Percentiles rank a stretch among this genome's conserved stretches.
These are phyloP conservation scores for Pistacia integerrima DNA, from an alignment of 345 rosid species.

Conservation along the genomic window DNA sequence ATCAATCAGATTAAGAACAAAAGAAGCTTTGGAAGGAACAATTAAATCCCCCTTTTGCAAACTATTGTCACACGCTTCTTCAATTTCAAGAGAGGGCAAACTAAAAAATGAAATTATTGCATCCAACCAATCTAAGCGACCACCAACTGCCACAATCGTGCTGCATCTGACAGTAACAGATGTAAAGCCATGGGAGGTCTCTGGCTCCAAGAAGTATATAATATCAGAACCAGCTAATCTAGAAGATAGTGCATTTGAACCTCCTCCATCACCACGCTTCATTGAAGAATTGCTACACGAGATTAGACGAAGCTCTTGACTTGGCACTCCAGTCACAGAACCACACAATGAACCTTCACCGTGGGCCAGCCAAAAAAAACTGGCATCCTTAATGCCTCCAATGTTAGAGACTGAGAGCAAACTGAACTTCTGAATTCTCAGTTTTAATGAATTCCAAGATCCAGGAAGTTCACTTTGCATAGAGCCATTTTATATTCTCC, in stretches of 20 bases:
- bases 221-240: slow-evolving; percentile 85
- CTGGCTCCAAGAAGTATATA: slow-evolving; percentile 64
- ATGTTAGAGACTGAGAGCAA: slow-evolving; percentile 70
- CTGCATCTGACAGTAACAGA: slow-evolving; percentile 70
- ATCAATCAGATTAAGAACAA: slow-evolving; percentile 78
- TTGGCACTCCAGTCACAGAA: slow-evolving; percentile 57
- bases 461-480: slow-evolving; percentile 90
- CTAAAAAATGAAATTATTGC: slow-evolving; percentile 68
- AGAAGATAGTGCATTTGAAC: slow-evolving; percentile 87
- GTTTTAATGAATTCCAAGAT: slow-evolving; percentile 68
- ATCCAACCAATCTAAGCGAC: slow-evolving; percentile 93
- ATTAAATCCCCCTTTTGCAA: slow-evolving; percentile 37
- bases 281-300: slow-evolving; percentile 78
- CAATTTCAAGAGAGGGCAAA: slow-evolving; percentile 42
- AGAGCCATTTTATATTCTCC: slow-evolving; percentile 47
- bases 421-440: slow-evolving; percentile 59
- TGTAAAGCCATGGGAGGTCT: slow-evolving; percentile 41
- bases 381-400: slow-evolving; percentile 63
- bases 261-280: slow-evolving; percentile 96
- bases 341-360: slow-evolving; percentile 83
- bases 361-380: slow-evolving; percentile 79
- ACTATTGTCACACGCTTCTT: slow-evolving; percentile 30
- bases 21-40: slow-evolving; percentile 49
- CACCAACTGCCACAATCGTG: slow-evolving; percentile 85
- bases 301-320: slow-evolving; percentile 66